phyloP scores from a whole-genome alignment of 208 protist genomes.

The Porcisia hertigi region DNA sequence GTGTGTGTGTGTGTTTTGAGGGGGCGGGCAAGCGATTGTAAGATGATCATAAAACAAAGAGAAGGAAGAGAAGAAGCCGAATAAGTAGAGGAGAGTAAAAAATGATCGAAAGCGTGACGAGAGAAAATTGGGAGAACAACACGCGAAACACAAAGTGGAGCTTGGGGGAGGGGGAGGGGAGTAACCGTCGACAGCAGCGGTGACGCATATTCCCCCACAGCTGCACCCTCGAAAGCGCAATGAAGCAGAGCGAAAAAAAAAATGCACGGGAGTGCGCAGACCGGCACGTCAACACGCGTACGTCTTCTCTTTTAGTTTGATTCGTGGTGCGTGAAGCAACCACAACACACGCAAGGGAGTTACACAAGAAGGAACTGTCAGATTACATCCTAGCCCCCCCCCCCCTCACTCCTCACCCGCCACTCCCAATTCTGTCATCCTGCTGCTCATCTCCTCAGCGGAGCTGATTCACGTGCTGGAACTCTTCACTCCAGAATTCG shows the following conservation, averaged over 20 bases:
- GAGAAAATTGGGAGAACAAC: background rate
- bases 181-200: background rate
- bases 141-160: background rate
- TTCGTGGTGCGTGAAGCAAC: background rate
- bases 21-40: background rate
- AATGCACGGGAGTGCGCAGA: background rate
- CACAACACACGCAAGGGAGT: background rate
- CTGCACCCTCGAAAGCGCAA: background rate
- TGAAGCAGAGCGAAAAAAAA: background rate
- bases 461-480: constrained; percentile 57
- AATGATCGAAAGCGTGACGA: background rate
- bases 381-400: background rate
- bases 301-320: background rate
- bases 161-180: background rate
- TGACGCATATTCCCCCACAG: background rate
- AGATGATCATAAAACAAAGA: background rate
- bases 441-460: constrained; percentile 23
- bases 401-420: background rate
- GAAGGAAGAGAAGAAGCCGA: background rate
- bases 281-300: background rate
- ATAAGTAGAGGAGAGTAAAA: background rate
- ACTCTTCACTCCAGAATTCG: constrained; percentile 60
- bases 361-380: background rate
- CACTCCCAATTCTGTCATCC: background rate
- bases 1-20: background rate